phyloP scores from a whole-genome alignment of 805 yeast species.

The Metschnikowia dekortorum region DNA sequence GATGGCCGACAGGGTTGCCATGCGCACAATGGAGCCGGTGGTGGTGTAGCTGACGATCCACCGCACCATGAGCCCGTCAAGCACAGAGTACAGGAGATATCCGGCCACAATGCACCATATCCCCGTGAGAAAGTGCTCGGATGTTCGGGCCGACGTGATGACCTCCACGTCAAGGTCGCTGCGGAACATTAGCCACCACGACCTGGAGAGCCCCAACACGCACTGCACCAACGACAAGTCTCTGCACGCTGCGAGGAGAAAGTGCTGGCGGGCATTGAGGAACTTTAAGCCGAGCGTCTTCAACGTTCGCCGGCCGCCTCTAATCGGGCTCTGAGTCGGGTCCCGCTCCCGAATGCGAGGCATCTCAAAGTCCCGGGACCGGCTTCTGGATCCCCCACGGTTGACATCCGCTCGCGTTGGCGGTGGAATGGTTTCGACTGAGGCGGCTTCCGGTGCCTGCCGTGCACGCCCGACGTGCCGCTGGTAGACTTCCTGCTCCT shows the following conservation, averaged over 20 bases:
- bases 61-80: slow-evolving; percentile 86
- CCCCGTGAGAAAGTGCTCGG: slow-evolving; percentile 78
- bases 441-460: slow-evolving; percentile 3
- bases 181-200: slow-evolving; percentile 36
- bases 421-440: neutral
- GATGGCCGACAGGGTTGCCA: slow-evolving; percentile 75
- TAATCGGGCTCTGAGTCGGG: slow-evolving; percentile 11
- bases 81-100: slow-evolving; percentile 73
- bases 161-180: slow-evolving; percentile 2
- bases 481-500: slow-evolving; percentile 21
- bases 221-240: slow-evolving; percentile 72
- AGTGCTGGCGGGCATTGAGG: slow-evolving; percentile 70
- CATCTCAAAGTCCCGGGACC: slow-evolving; percentile 2
- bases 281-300: slow-evolving; percentile 67
- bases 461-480: slow-evolving; percentile 7
- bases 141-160: slow-evolving; percentile 59
- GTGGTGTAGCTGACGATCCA: slow-evolving; percentile 92
- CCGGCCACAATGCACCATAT: slow-evolving; percentile 93
- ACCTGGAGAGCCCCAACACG: slow-evolving; percentile 47
- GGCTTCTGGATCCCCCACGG: neutral
- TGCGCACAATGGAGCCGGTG: slow-evolving; percentile 82
- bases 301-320: slow-evolving; percentile 21
- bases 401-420: neutral
- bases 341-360: slow-evolving; percentile 10
- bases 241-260: slow-evolving; percentile 70